phyloP scores from a whole-genome alignment of 2,329 filamentous ascomycete species.

The Colletotrichum godetiae region DNA sequence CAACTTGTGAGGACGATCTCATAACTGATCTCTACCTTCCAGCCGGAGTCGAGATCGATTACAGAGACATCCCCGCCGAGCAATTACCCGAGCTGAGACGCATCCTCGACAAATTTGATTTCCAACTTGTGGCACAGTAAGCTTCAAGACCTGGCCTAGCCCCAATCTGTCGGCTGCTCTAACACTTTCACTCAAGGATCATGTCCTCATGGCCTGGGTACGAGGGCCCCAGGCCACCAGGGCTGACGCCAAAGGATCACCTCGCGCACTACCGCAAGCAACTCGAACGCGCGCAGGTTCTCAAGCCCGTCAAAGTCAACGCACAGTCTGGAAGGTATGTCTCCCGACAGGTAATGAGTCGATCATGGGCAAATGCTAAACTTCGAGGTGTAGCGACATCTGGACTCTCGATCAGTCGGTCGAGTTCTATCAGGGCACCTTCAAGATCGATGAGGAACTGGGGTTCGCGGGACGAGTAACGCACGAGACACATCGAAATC shows the following conservation, averaged over 20 bases:
- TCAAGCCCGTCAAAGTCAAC: conserved; percentile 33
- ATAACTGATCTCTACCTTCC: too few species aligned
- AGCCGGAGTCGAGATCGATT: conserved; percentile 27
- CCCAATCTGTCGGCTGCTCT: not conserved
- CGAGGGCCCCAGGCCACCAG: conserved; percentile 19
- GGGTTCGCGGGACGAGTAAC: conserved; percentile 43
- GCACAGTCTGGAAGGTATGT: conserved; percentile 36
- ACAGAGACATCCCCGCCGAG: not conserved
- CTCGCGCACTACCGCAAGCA: conserved; percentile 32
- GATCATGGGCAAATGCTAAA: not conserved
- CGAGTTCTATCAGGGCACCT: conserved; percentile 45
- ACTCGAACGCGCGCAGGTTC: conserved; percentile 16
- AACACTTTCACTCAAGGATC: not conserved
- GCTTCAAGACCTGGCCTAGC: not conserved
- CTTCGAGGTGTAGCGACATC: conserved; percentile 40
- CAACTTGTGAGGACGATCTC: too few species aligned
- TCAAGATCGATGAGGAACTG: conserved; percentile 44
- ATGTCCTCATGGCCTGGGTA: conserved; percentile 31
- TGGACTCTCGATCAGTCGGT: conserved; percentile 46
- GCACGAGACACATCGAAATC: conserved; percentile 48
- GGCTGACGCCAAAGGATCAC: conserved; percentile 19
- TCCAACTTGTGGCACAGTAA: conserved; percentile 18
- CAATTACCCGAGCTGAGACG: conserved; percentile 5
- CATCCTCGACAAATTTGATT: not conserved
- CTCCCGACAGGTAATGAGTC: not conserved